These are phyloP conservation scores for Rubia occidens DNA, from an alignment of 305 asterid species.

Conservation along the genomic window DNA sequence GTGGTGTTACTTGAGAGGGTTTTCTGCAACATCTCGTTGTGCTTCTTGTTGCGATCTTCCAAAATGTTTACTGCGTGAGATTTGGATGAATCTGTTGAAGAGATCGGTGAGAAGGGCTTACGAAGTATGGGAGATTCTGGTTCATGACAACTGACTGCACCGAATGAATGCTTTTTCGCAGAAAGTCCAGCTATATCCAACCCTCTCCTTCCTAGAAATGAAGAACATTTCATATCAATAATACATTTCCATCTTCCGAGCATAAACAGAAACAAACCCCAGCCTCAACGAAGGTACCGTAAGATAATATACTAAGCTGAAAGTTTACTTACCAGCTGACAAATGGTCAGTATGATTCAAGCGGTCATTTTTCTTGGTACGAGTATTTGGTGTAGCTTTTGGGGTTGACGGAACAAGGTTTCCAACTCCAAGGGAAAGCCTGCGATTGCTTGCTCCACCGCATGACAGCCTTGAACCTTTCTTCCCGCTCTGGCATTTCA, in stretches of 20 bases:
- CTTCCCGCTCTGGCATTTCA: conserved; percentile 80
- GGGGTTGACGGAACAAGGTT: conserved; percentile 34
- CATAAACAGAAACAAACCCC: neutral
- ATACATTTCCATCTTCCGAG: neutral
- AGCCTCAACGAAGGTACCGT: neutral
- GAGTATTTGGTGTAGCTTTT: conserved; percentile 66
- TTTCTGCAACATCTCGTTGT: conserved; percentile 48
- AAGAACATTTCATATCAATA: neutral
- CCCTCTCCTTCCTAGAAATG: conserved; percentile 67
- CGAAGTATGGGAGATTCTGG: conserved; percentile 49
- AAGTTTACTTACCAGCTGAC: conserved; percentile 68
- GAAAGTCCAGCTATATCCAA: conserved; percentile 72
- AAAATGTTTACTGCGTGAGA: conserved; percentile 45
- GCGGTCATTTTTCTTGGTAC: conserved; percentile 50
- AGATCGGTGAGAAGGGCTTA: conserved; percentile 88
- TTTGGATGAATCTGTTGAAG: conserved; percentile 63
- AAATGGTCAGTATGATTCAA: conserved; percentile 30
- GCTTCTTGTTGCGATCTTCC: conserved; percentile 58
- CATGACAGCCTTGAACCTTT: conserved; percentile 72
- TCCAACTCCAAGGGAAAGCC: conserved; percentile 96
- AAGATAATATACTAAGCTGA: neutral
- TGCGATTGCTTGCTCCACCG: conserved; percentile 49
- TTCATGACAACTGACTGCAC: conserved; percentile 29
- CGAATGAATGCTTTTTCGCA: conserved; percentile 37
- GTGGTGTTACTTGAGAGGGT: conserved; percentile 38